phyloP scores from a whole-genome alignment of 768 basidiomycete species.

The Naganishia friedmannii region DNA sequence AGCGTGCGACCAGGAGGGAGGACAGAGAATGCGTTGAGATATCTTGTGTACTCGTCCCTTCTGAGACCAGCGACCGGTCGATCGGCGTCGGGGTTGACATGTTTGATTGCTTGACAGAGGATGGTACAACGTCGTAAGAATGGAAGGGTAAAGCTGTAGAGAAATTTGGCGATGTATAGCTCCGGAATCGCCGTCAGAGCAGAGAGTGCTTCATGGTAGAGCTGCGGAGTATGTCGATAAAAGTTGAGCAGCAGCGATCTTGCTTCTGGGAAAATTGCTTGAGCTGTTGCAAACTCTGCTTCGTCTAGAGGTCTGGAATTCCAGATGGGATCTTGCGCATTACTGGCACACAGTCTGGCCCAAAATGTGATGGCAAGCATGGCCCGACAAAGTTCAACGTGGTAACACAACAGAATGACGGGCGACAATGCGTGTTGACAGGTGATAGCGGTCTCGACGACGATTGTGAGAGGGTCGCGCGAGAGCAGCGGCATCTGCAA shows the following conservation, averaged over 20 bases:
- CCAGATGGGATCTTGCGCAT: conserved; percentile 22
- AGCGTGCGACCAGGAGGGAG: conserved; percentile 66
- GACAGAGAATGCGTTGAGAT: conserved; percentile 71
- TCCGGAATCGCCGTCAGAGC: conserved; percentile 79
- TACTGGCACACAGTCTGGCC: conserved; percentile 36
- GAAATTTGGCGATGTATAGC: conserved; percentile 74
- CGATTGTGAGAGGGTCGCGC: conserved; percentile 81
- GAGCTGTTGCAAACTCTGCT: conserved; percentile 59
- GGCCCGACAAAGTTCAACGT: conserved; percentile 79
- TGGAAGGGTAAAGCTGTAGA: conserved; percentile 84
- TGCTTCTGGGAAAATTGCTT: conserved; percentile 70
- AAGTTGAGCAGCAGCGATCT: conserved; percentile 60
- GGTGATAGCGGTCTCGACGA: conserved; percentile 85
- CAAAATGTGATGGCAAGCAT: conserved; percentile 65
- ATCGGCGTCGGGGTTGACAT: conserved; percentile 35
- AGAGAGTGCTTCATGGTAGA: conserved; percentile 77
- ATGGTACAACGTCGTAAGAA: conserved; percentile 86
- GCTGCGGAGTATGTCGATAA: conserved; percentile 79
- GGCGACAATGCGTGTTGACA: conserved; percentile 85
- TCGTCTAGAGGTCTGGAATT: conserved; percentile 50
- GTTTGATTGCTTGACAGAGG: conserved; percentile 67
- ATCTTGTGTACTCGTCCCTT: conserved; percentile 71
- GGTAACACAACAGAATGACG: conserved; percentile 82
- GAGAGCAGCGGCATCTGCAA: conserved; percentile 81
- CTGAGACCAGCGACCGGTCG: conserved; percentile 45